These are phyloP conservation scores for Solanum dulcamara DNA, from an alignment of 257 asterid genomes.

Conservation along the genomic window DNA sequence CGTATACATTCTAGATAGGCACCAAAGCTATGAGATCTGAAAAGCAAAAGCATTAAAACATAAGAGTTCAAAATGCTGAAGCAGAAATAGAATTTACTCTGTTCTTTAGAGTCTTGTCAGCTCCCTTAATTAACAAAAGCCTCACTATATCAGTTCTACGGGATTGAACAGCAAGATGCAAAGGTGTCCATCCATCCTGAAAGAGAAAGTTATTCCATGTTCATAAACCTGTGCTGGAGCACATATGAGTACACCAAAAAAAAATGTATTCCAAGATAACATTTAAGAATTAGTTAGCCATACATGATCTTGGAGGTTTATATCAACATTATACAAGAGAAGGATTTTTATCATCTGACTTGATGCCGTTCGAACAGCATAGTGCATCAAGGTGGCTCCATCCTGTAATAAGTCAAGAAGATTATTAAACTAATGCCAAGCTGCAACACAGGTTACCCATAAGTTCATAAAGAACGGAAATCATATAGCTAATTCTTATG, in stretches of 20 bases:
- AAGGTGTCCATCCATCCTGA: slow-evolving; percentile 90
- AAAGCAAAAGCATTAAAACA: neutral
- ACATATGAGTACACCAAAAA: neutral
- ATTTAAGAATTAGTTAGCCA: slow-evolving; percentile 6
- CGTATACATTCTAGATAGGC: neutral
- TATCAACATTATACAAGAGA: slow-evolving; percentile 70
- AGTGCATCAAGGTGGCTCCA: slow-evolving; percentile 89
- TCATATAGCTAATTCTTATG: neutral
- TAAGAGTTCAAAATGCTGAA: neutral
- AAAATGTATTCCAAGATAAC: neutral
- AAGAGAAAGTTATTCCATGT: neutral
- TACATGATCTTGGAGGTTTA: slow-evolving; percentile 71
- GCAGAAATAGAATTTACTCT: slow-evolving; percentile 23
- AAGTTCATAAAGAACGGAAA: neutral
- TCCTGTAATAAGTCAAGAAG: slow-evolving; percentile 38
- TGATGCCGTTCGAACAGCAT: slow-evolving; percentile 75
- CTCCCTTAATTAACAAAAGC: slow-evolving; percentile 84
- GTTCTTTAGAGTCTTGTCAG: slow-evolving; percentile 59
- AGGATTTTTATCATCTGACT: slow-evolving; percentile 82
- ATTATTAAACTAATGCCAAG: neutral
- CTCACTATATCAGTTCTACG: slow-evolving; percentile 68
- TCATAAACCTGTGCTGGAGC: neutral
- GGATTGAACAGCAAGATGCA: slow-evolving; percentile 91
- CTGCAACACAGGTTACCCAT: neutral
- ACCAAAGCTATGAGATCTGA: neutral